phyloP scores from a whole-genome alignment of 495 filamentous ascomycete species.

The Schizothecium vesticola region DNA sequence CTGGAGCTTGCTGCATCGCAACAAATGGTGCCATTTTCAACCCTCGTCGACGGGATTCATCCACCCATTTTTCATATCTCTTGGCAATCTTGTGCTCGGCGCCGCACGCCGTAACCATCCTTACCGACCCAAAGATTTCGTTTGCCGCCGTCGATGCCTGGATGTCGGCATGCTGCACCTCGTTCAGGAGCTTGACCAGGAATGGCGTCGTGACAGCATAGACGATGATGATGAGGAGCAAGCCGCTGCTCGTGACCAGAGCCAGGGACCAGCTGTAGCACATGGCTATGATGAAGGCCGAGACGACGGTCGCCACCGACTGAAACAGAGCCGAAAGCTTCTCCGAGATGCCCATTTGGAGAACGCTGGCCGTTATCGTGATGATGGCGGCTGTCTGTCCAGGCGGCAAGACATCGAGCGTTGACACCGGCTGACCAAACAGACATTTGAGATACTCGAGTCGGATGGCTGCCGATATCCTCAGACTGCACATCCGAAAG shows the following conservation, averaged over 20 bases:
- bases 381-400: slow-evolving; percentile 54
- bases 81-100: slow-evolving; percentile 51
- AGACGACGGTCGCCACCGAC: slow-evolving; percentile 44
- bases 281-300: slow-evolving; percentile 52
- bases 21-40: slow-evolving; percentile 47
- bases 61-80: slow-evolving; percentile 51
- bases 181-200: slow-evolving; percentile 50
- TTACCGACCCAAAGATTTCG: slow-evolving; percentile 50
- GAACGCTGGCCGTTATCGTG: slow-evolving; percentile 56
- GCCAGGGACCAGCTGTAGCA: slow-evolving; percentile 53
- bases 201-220: slow-evolving; percentile 53
- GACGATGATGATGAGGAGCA: slow-evolving; percentile 52
- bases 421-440: slow-evolving; percentile 48
- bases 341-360: slow-evolving; percentile 65
- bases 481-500: slow-evolving; percentile 49
- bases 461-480: slow-evolving; percentile 51
- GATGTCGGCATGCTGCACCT: slow-evolving; percentile 53
- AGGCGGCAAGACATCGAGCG: slow-evolving; percentile 50
- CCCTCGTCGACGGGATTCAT: slow-evolving; percentile 52
- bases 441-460: slow-evolving; percentile 48
- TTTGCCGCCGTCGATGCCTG: slow-evolving; percentile 57
- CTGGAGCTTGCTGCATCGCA: slow-evolving; percentile 36
- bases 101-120: slow-evolving; percentile 60
- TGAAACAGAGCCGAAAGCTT: slow-evolving; percentile 52
- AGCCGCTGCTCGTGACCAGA: slow-evolving; percentile 49